phyloP scores from a whole-genome alignment of 2,329 filamentous ascomycete genomes.

The Phialemonium atrogriseum region DNA sequence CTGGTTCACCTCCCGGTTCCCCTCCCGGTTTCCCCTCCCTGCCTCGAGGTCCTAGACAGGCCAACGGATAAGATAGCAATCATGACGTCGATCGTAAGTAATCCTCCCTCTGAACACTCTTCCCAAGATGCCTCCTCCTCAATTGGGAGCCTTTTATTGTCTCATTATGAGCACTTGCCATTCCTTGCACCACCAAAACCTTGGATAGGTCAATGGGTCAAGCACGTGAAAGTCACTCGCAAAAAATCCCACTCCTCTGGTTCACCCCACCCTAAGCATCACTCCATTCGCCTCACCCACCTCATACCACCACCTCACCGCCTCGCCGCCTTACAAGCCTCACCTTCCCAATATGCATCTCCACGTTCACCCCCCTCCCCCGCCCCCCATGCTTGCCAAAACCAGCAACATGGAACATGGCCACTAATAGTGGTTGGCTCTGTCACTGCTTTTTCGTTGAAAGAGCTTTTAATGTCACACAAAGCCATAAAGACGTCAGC shows the following conservation, averaged over 20 bases:
- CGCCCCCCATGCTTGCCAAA: slow-evolving; percentile 3
- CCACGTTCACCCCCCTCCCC: too few species aligned
- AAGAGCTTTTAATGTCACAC: not conserved
- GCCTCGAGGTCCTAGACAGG: too few species aligned
- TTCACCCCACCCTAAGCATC: not conserved
- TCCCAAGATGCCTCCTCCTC: not conserved
- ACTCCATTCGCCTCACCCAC: slow-evolving; percentile 1
- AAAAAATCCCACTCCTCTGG: not conserved
- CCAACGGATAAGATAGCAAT: slow-evolving; percentile 10
- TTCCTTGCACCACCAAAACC: too few species aligned
- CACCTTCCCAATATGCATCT: too few species aligned
- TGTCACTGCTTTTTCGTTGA: too few species aligned
- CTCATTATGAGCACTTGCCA: too few species aligned
- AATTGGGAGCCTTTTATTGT: not conserved
- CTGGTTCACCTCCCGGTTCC: too few species aligned
- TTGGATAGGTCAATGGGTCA: too few species aligned
- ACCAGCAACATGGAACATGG: not conserved
- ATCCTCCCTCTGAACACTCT: not conserved
- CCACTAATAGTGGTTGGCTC: too few species aligned
- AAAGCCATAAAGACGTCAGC: too few species aligned
- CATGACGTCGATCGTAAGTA: slow-evolving; percentile 22
- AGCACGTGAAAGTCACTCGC: too few species aligned
- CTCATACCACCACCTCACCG: slow-evolving; percentile 3
- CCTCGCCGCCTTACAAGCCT: slow-evolving; percentile 1
- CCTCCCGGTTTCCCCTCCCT: too few species aligned